Evolutionary conservation across 345 rosid species (phyloP), one percentile per base, ranked within the genome.

Genomic region (Arabis hirsuta): DNA sequence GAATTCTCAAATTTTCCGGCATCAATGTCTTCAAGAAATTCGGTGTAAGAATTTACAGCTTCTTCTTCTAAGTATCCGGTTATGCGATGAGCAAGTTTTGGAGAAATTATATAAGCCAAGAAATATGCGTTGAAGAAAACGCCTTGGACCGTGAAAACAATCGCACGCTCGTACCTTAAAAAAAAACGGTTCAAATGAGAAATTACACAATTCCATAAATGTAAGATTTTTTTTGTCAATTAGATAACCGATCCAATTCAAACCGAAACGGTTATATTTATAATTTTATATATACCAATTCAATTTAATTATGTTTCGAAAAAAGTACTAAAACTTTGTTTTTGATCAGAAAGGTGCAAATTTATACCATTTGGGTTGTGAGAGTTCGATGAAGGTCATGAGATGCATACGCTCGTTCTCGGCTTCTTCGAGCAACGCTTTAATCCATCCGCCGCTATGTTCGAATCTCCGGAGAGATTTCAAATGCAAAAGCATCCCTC

Each of bases 381-480:
- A 81, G 22, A 84, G 24, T 57, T 84, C 88, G 44, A 83, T 73
- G 82, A 87, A 84, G 50, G 87, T 87, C 89, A 87, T 84, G 44
- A 87, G 82, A 67, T 87, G 89, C 89, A 87, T 84, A 16, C 89
- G 81, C 82, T 87, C 87, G 68, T 87, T 87, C 69, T 83, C 86
- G 4, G 91, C 89, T 46, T 87, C 91, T 71, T 87, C 91, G 0
- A 87, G 62, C 55, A 84, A 79, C 0, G 89, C 89, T 73, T 84
- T 87, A 48, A 87, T 87, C 91, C 91, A 83, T 9, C 89, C 91
- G 0, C 91, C 87, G 42, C 89, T 84, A 9, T 84, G 91, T 62
- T 87, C 86, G 63, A 84, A 84, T 27, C 83, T 43, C 36, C 89
- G 67, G 13, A 87, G 81, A 12, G 91, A 87, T 64, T 87, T 87